These are phyloP conservation scores for Citrus mangshanensis DNA, from an alignment of 345 rosid genomes.

Conservation along the genomic window DNA sequence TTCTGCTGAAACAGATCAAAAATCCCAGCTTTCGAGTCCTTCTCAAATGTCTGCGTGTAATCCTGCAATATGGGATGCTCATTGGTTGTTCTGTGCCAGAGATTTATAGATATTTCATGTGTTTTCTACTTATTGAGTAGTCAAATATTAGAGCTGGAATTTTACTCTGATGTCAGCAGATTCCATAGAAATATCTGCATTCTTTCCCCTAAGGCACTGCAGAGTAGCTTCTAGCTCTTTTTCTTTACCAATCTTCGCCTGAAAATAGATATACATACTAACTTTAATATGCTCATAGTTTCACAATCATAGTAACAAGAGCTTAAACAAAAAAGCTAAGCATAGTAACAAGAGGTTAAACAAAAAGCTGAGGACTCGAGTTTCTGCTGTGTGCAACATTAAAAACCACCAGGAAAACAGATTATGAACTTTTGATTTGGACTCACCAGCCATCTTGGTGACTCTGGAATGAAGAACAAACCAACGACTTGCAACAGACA, in stretches of 20 bases:
- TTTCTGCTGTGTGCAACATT: neutral
- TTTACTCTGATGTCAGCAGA: slow-evolving; percentile 20
- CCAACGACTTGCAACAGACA: slow-evolving; percentile 28
- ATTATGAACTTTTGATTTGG: neutral
- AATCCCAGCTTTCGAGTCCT: slow-evolving; percentile 26
- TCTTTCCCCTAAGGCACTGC: slow-evolving; percentile 42
- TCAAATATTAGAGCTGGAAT: neutral
- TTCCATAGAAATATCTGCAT: slow-evolving; percentile 50
- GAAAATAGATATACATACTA: neutral
- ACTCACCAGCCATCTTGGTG: slow-evolving; percentile 59
- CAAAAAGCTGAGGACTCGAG: neutral
- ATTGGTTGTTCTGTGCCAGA: neutral
- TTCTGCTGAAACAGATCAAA: slow-evolving; percentile 49
- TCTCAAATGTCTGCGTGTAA: slow-evolving; percentile 31
- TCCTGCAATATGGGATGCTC: slow-evolving; percentile 27
- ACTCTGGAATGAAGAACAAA: slow-evolving; percentile 37
- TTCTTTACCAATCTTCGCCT: slow-evolving; percentile 45
- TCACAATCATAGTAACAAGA: neutral
- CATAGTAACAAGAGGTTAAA: neutral
- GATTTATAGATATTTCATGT: neutral
- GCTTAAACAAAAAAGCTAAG: too few relatives aligned
- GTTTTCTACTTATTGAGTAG: neutral
- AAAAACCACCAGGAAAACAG: neutral
- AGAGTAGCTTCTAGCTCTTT: slow-evolving; percentile 43
- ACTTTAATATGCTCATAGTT: neutral